Evolutionary conservation across 2,329 filamentous ascomycete species (phyloP).

Genomic region (Didymellaceae sp.): DNA sequence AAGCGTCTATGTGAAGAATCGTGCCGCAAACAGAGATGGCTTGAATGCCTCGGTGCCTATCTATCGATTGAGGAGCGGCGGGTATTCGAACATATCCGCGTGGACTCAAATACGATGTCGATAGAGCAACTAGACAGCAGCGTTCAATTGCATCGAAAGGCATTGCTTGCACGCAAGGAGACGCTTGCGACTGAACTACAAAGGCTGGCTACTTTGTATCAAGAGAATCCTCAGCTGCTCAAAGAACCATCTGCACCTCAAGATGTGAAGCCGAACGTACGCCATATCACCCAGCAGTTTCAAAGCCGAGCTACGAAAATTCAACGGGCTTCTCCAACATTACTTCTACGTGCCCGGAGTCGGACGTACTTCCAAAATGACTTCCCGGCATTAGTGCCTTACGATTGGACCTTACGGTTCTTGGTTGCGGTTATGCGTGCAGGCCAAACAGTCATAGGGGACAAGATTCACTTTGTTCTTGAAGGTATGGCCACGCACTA

Average conservation of each 20-base stretch:
- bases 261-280: not conserved
- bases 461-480: not conserved
- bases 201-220: not conserved
- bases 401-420: conserved; percentile 10
- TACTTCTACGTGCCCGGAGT: not conserved
- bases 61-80: too few species aligned
- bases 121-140: not conserved
- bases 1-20: not conserved
- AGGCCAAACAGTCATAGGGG: not conserved
- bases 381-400: conserved; percentile 18
- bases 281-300: not conserved
- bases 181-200: not conserved
- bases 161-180: not conserved
- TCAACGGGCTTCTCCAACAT: not conserved
- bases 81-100: too few species aligned
- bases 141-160: not conserved
- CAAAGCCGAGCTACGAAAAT: not conserved
- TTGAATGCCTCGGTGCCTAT: too few species aligned
- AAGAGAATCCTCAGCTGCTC: not conserved
- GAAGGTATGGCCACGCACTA: not conserved
- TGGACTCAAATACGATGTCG: too few species aligned
- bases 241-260: not conserved
- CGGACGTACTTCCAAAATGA: not conserved
- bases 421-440: not conserved
- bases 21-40: not conserved